Base-by-base conservation (phyloP, 2,329 filamentous ascomycete genomes). In the Aspergillus amoenus region DNA sequence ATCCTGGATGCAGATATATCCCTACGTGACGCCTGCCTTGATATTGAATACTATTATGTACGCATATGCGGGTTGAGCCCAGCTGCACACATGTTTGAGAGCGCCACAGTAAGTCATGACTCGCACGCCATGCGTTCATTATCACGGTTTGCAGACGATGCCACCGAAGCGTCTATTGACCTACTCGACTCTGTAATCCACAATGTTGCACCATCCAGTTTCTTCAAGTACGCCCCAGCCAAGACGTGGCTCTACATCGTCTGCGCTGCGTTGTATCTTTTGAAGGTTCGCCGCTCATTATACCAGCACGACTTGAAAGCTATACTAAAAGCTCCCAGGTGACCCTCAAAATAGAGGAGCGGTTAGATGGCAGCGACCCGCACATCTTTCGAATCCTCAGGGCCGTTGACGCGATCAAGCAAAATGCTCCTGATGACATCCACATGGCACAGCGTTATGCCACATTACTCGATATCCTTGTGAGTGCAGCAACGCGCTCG, bases 1-100 rank as follows among this genome's bases (percentile, higher is more conserved):
- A 7, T 24, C 24, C 5, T 9, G n/a, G 15, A 34, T 37, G 4
- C 15, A 9, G 37, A 55, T 11, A 8, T 40, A 15, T 32, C 52
- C 5, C 17, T 55, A 1, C 44, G 45, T 5, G 22, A 21, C 9
- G 21, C 44, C 21, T 55, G 52, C 21, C 45, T 55, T 3, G 34
- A 55, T 13, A 49, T 55, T 9, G 52, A 55, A 49, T 55, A 55
- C 22, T 55, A 49, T 17, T 55, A 55, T 15, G 30, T 55, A 24
- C 43, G 52, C 2, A 37, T 55, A 12, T 55, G 52, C 30, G 52
- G 52, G 3, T 30, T 55, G 2, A 55, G 52, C 34, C 52, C 52
- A 3, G 44, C 52, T 2, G 44, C 52, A 2, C 52, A 55, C 13
- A 55, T 49, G 18, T 48, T 50, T 24, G 52, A 55, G 21, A 27